Conservation (phyloP, 2,329 filamentous ascomycete species). For the Aspergillus phoenicis region DNA sequence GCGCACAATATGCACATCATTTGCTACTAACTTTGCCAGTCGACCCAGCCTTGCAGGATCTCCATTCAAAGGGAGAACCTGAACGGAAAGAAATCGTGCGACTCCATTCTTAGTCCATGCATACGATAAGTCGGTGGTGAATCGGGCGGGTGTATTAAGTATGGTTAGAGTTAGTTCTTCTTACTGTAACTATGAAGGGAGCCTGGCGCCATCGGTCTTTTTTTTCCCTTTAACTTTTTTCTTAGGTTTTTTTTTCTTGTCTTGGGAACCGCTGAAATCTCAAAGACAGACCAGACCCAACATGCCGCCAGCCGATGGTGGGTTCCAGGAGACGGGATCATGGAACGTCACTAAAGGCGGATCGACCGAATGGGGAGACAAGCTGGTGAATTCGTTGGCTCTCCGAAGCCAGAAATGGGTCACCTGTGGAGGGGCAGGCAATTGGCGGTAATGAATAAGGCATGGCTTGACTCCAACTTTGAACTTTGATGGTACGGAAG, state of each 20-base stretch:
- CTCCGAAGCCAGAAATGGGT: not conserved
- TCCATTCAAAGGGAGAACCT: constrained; percentile 2
- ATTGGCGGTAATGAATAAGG: constrained; percentile 1
- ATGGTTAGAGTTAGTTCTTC: not conserved
- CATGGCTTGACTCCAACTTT: not conserved
- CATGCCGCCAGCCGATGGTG: constrained; percentile 18
- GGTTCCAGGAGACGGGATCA: constrained; percentile 25
- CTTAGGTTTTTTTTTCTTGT: too few relatives aligned
- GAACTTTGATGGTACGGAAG: not conserved
- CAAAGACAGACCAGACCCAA: constrained; percentile 1
- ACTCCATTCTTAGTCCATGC: not conserved
- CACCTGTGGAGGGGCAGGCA: constrained; percentile 3
- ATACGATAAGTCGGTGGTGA: not conserved
- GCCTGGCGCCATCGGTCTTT: too few relatives aligned
- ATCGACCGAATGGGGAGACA: constrained; percentile 12
- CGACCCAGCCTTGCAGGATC: constrained; percentile 12
- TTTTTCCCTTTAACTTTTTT: too few relatives aligned
- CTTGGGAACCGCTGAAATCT: not conserved
- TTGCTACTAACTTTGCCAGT: constrained; percentile 4
- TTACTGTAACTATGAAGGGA: too few relatives aligned
- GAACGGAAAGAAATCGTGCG: not conserved
- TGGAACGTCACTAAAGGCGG: constrained; percentile 19
- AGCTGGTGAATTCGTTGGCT: constrained; percentile 3
- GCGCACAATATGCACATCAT: constrained; percentile 13
- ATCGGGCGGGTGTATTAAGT: not conserved